Percentiles rank a stretch among this genome's conserved stretches.
These are phyloP conservation scores for Trichothecium sympodiale DNA, from an alignment of 2,329 filamentous ascomycete species.

Conservation along the genomic window DNA sequence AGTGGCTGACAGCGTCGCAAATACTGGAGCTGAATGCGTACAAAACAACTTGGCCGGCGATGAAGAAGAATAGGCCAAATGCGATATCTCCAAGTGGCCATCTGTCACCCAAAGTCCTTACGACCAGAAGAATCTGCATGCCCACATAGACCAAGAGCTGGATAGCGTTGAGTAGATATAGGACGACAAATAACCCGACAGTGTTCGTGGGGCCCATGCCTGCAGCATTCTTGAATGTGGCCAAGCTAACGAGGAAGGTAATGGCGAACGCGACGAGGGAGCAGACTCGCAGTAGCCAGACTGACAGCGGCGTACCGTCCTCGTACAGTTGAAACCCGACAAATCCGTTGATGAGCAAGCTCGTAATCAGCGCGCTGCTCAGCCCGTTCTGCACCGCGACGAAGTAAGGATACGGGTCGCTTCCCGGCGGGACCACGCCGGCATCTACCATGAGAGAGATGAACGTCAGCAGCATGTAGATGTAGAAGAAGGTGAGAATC, in stretches of 20 bases:
- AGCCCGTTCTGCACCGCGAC: conserved; percentile 79
- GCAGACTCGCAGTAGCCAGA: conserved; percentile 79
- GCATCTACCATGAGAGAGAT: conserved; percentile 84
- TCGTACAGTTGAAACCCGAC: conserved; percentile 98
- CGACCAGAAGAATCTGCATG: conserved; percentile 80
- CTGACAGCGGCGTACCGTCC: conserved; percentile 83
- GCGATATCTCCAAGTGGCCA: conserved; percentile 90
- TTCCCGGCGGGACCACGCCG: conserved; percentile 79
- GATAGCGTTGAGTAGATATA: conserved; percentile 85
- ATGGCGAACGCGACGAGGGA: conserved; percentile 76
- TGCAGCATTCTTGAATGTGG: conserved; percentile 88
- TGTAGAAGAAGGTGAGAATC: conserved; percentile 88
- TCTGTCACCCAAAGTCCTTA: conserved; percentile 82
- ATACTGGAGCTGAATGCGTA: conserved; percentile 83
- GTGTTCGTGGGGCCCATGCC: conserved; percentile 79
- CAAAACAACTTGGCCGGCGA: conserved; percentile 82
- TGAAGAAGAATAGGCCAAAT: conserved; percentile 85
- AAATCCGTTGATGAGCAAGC: conserved; percentile 91
- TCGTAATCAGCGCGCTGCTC: conserved; percentile 75
- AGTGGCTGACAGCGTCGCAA: conserved; percentile 77
- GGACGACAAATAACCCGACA: conserved; percentile 76
- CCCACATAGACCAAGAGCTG: conserved; percentile 76
- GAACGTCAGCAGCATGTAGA: conserved; percentile 85
- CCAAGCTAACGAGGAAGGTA: conserved; percentile 74
- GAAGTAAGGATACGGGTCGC: conserved; percentile 78